Conservation (phyloP, 2,329 filamentous ascomycete species). For the Huntiella bhutanensis region DNA sequence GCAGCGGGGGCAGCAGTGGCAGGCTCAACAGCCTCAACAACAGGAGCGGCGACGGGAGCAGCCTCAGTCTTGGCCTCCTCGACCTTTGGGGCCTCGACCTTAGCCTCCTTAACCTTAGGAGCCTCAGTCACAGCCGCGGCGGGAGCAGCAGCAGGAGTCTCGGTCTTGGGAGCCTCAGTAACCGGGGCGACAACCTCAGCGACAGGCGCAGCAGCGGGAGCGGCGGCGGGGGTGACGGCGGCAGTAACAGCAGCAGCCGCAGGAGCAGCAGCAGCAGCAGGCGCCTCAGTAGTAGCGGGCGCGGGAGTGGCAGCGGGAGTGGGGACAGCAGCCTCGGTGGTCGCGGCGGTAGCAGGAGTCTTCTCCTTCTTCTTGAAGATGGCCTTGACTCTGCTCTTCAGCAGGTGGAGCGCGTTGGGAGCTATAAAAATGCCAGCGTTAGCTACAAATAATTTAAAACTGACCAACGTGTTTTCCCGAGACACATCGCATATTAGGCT, state of each 20-base stretch:
- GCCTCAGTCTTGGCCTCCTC: constrained; percentile 11
- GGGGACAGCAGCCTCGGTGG: background rate
- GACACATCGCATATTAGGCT: too few relatives aligned
- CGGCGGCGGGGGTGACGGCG: background rate
- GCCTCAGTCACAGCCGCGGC: background rate
- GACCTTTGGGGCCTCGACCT: constrained; percentile 11
- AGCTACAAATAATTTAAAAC: background rate
- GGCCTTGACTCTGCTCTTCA: constrained; percentile 36
- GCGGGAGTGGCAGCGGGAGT: background rate
- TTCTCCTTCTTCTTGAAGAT: constrained; percentile 30
- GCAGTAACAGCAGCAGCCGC: background rate
- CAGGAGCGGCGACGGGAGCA: constrained; percentile 7
- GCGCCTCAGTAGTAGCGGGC: background rate
- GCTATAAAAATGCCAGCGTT: constrained; percentile 18
- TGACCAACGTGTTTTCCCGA: too few relatives aligned
- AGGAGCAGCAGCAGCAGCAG: constrained; percentile 1
- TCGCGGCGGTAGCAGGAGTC: constrained; percentile 9
- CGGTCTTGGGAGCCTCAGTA: background rate
- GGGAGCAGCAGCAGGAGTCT: background rate
- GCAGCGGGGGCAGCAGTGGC: constrained; percentile 14
- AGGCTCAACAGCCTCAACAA: constrained; percentile 11
- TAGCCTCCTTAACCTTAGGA: background rate
- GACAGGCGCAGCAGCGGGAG: background rate
- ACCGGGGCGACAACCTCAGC: background rate
- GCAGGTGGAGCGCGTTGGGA: constrained; percentile 30